Conservation (phyloP, 805 yeast genomes). For the Jamesozyma gamospora region DNA sequence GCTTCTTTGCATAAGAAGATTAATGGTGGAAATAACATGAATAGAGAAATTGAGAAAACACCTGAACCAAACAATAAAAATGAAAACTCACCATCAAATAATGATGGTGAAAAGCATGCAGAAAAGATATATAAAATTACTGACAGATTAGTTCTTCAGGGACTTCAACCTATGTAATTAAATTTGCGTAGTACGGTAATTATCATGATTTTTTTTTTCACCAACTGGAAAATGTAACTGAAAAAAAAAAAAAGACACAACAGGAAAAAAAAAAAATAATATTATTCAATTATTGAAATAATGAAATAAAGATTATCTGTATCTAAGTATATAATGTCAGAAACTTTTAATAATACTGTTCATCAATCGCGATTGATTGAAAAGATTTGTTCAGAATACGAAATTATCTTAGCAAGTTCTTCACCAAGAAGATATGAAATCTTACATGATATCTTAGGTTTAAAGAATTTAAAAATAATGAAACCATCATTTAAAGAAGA, state of each 20-base stretch:
- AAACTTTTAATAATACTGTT: not conserved
- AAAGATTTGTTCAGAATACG: constrained; percentile 5
- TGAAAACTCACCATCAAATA: not conserved
- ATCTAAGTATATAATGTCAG: too few species aligned
- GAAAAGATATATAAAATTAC: constrained; percentile 24
- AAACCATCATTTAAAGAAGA: constrained; percentile 73
- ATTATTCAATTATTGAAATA: not conserved
- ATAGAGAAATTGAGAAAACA: constrained; percentile 3
- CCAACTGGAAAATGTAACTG: too few species aligned
- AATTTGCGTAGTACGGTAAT: too few species aligned
- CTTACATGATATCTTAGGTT: constrained; percentile 44
- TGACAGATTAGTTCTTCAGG: constrained; percentile 19
- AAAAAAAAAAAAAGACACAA: not conserved
- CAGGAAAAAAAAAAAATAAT: not conserved
- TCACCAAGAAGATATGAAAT: constrained; percentile 77
- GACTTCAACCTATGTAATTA: constrained; percentile 24
- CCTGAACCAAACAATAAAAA: not conserved
- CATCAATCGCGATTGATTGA: not conserved
- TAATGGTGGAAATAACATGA: not conserved
- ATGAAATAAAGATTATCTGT: too few species aligned
- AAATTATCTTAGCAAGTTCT: constrained; percentile 65
- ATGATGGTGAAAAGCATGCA: constrained; percentile 7
- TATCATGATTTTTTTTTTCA: too few species aligned
- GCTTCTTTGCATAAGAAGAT: constrained; percentile 14
- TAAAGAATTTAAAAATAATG: constrained; percentile 36